These are phyloP conservation scores for Trametes maxima DNA, from an alignment of 768 basidiomycete species.

Conservation along the genomic window DNA sequence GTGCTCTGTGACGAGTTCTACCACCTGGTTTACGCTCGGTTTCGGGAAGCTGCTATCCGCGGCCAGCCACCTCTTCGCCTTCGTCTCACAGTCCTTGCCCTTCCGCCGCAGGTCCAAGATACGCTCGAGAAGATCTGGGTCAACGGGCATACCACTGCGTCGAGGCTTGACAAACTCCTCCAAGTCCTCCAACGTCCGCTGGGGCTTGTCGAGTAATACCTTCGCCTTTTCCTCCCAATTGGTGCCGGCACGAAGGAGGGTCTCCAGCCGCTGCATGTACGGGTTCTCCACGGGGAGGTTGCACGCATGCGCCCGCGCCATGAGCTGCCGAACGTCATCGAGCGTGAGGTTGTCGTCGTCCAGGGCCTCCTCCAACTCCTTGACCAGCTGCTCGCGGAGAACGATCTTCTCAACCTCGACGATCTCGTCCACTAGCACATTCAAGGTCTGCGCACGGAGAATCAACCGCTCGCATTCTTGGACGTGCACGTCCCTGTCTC, in stretches of 20 bases:
- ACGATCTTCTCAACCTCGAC: conserved; percentile 78
- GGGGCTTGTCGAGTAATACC: conserved; percentile 62
- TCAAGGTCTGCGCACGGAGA: conserved; percentile 70
- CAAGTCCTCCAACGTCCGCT: conserved; percentile 77
- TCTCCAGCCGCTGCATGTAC: conserved; percentile 63
- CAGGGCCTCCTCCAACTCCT: conserved; percentile 73
- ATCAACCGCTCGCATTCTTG: conserved; percentile 73
- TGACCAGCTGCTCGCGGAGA: conserved; percentile 73
- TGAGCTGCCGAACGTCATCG: conserved; percentile 74
- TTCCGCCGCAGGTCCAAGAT: conserved; percentile 65
- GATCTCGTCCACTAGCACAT: conserved; percentile 83
- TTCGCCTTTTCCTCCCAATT: conserved; percentile 79
- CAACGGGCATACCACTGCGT: conserved; percentile 69
- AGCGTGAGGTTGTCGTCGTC: conserved; percentile 65
- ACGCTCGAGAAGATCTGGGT: conserved; percentile 63
- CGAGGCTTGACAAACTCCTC: conserved; percentile 67
- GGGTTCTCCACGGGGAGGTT: conserved; percentile 66
- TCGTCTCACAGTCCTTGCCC: conserved; percentile 79
- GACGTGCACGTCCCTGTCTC: conserved; percentile 59
- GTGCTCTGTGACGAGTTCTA: conserved; percentile 66
- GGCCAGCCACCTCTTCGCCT: conserved; percentile 69
- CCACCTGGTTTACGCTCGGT: conserved; percentile 69
- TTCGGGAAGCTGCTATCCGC: conserved; percentile 56
- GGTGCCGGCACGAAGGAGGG: conserved; percentile 65
- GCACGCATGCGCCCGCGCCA: conserved; percentile 71